phyloP scores from a whole-genome alignment of 2,329 filamentous ascomycete genomes.

The Allantophomopsis cytisporea region DNA sequence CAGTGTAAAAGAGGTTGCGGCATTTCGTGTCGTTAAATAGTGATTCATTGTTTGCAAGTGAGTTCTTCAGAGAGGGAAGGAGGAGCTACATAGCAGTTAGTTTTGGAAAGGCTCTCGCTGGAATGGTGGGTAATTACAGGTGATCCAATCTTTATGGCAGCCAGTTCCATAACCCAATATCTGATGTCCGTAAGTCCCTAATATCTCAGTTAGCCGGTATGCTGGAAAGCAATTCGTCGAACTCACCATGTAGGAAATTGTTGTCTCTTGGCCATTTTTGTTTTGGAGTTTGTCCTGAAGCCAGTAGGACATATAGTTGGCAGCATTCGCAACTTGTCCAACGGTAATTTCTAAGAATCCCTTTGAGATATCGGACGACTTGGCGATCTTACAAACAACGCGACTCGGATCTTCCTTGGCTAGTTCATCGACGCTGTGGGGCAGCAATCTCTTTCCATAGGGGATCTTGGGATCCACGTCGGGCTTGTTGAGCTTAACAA shows the following conservation, averaged over 20 bases:
- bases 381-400: slow-evolving; percentile 1
- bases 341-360: slow-evolving; percentile 1
- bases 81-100: not conserved
- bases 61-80: slow-evolving; percentile 1
- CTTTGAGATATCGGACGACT: not conserved
- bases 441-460: not conserved
- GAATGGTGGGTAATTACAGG: not conserved
- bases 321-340: not conserved
- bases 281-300: not conserved
- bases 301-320: slow-evolving; percentile 2
- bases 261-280: slow-evolving; percentile 1
- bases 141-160: slow-evolving; percentile 1
- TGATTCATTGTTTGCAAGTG: slow-evolving; percentile 1
- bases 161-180: slow-evolving; percentile 1
- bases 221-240: too few species aligned
- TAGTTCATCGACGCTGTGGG: not conserved
- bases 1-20: not conserved
- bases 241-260: slow-evolving; percentile 1
- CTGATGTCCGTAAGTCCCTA: slow-evolving; percentile 1
- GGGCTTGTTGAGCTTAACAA: not conserved
- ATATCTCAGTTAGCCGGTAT: too few species aligned
- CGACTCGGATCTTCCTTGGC: slow-evolving; percentile 1
- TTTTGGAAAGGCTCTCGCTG: not conserved
- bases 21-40: not conserved
- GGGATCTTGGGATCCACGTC: not conserved